Evolutionary conservation across 352 stramenopile genomes (phyloP), one percentile per base, ranked within the genome.

Genomic region (Pythium oligandrum): DNA sequence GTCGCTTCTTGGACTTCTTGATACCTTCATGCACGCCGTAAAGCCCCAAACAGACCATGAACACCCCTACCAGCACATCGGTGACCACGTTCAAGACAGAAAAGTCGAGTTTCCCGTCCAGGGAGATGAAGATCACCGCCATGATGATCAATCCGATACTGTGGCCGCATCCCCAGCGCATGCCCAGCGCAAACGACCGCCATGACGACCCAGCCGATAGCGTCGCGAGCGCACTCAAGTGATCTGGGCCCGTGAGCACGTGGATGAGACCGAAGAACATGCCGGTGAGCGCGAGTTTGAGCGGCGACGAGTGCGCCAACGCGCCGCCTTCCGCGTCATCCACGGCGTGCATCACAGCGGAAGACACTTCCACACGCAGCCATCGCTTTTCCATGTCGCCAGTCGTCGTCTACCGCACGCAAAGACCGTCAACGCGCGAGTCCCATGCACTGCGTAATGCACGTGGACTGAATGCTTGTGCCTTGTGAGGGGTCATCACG

Each of bases 151-250:
- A 83, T n/a, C 91, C 91, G 0, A 90, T 61, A 10, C 76, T 86
- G 56, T 97, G 90, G 31, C 91, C 90, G 31, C 85, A 68, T 7
- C 91, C 91, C 91, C 88, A 98, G 56, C 90, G 81, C 17, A 84
- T 61, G 26, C 89, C 89, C 0, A 97, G 76, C 2, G 59, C 63
- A 63, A 97, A 93, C 31, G 86, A 73, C 10, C 61, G 64, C 53
- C 71, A 88, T 11, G 78, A 85, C 51, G 72, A 71, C 1, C 76
- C 81, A 36, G 73, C 88, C 10, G 75, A 87, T 6, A 97, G 75
- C 46, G 88, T 94, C 8, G 86, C 87, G 5, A 97, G 56, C 12
- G 89, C 89, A 17, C 78, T 84, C 2, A 98, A 60, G 63, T 98
- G 89, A 54, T 97, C 90, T 0, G 91, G 90, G 30, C 83, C 75